Base-by-base conservation (phyloP, 1,284 basidiomycete genomes). In the Sphaerobolus stellatus region DNA sequence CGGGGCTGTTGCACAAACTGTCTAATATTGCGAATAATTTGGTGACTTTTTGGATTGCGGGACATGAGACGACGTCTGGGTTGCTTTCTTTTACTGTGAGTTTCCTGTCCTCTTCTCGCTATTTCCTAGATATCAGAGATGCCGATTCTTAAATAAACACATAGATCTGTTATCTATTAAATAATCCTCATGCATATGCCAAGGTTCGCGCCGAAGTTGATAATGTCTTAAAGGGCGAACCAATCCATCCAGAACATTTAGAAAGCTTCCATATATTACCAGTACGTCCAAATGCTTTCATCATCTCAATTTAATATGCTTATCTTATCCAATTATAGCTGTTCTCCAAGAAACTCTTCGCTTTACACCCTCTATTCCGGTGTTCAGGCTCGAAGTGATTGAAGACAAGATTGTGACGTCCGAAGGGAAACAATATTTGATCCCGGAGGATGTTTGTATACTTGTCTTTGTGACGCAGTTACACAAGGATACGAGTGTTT, bases 41-140 rank as follows among this genome's bases (percentile, higher is more conserved):
- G 22, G 63, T 79, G n/a, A 80, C 78, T 2, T 80, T 81, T 71
- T 65, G 80, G n/a, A 75, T 80, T 38, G 80, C 79, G 4, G 79
- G 78, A 2, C 79, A 79, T 58, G 79, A 80, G 62, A 80, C 78
- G 0, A 78, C 78, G 0, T 77, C 76, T 6, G 75, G 72, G 2
- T 65, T 71, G 52, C 63, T 77, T 25, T 70, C 70, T 0, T 77
- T 77, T 59, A 59, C 64, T 48, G 53, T 54, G 28, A 7, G 18
- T 11, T 34, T 13, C 25, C 16, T 4, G 16, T 16, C 29, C 11
- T 7, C 31, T 52, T 27, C 3, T 11, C n/a, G n/a, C n/a, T n/a
- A n/a, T n/a, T n/a, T n/a, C n/a, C n/a, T n/a, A 9, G 30, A 27
- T 11, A 49, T 48, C 14, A 29, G 52, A 25, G 29, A 38, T 16